Conservation (phyloP, 2,329 filamentous ascomycete species). For the Calycina herbarum region DNA sequence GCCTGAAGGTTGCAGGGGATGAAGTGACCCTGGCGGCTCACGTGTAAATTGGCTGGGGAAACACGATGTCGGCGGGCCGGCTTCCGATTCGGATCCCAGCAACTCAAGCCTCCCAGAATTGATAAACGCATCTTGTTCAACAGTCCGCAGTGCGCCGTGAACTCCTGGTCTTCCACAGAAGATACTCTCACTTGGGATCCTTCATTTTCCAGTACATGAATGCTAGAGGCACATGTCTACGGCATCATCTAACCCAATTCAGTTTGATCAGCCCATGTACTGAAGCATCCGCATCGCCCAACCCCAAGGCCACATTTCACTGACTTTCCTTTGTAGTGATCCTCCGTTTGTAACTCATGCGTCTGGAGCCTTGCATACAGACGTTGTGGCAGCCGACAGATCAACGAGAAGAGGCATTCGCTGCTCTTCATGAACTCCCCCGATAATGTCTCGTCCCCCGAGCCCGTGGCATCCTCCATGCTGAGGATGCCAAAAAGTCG, state of each 20-base stretch:
- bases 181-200: background rate
- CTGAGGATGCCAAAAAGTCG: slow-evolving; percentile 62
- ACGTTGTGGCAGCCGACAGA: slow-evolving; percentile 40
- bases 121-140: slow-evolving; percentile 6
- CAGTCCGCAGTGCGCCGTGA: slow-evolving; percentile 20
- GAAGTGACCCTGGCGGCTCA: background rate
- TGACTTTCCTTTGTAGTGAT: slow-evolving; percentile 18
- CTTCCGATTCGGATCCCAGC: slow-evolving; percentile 1
- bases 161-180: slow-evolving; percentile 11
- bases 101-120: background rate
- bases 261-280: background rate
- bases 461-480: slow-evolving; percentile 45
- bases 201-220: slow-evolving; percentile 6
- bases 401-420: slow-evolving; percentile 16
- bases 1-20: background rate
- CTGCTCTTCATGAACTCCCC: slow-evolving; percentile 64
- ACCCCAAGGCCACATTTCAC: slow-evolving; percentile 17
- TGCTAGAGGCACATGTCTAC: slow-evolving; percentile 26
- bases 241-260: background rate
- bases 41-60: background rate
- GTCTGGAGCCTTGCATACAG: slow-evolving; percentile 44
- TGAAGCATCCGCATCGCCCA: background rate
- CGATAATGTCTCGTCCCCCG: slow-evolving; percentile 59
- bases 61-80: background rate
- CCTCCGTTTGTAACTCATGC: slow-evolving; percentile 21